Evolutionary conservation across 2,329 filamentous ascomycete genomes (phyloP), one percentile per base, ranked within the genome.

Genomic region (Curvularia lunata): DNA sequence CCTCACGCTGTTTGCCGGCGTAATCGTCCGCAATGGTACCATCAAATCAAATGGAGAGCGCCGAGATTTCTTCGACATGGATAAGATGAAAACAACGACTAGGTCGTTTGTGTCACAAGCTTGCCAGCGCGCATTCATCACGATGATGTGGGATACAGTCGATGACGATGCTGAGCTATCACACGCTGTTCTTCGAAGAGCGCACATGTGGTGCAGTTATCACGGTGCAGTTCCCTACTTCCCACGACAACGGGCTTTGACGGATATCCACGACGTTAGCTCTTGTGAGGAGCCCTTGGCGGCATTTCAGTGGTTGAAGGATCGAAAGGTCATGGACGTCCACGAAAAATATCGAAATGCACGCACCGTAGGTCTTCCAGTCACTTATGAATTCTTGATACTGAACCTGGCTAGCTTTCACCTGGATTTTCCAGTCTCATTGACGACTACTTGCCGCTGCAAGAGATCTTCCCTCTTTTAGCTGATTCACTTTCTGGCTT

Each of bases 121-220:
- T 13, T 75, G 73, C 47, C 61, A 76, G 30, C 62, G 75, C 18
- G 62, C 72, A 1, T 76, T 76, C 38, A 59, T 67, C n/a, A 74
- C 73, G 7, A 72, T 77, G 69, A 76, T 76, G 67, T 77, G 75
- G 75, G 75, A 77, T 40, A 74, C 71, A 4, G 64, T 77, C n/a
- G 67, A 74, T 19, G 71, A 76, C 30, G 64, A 72, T 27, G 71
- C 60, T 5, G 59, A 69, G 9, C 46, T 76, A 6, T 76, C 75
- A 9, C 74, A 76, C 59, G 74, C 75, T 32, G 73, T 76, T 3
- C 65, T 72, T 3, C 65, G 72, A 48, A 68, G 75, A 61, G 69
- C 70, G 9, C 74, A 74, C 48, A 72, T 70, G 67, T 77, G 75
- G 75, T 76, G 72, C 49, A 71, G 58, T 41, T 77, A 77, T 50